Base-by-base conservation (phyloP, 2,329 filamentous ascomycete genomes). In the Lachnellula cervina region DNA sequence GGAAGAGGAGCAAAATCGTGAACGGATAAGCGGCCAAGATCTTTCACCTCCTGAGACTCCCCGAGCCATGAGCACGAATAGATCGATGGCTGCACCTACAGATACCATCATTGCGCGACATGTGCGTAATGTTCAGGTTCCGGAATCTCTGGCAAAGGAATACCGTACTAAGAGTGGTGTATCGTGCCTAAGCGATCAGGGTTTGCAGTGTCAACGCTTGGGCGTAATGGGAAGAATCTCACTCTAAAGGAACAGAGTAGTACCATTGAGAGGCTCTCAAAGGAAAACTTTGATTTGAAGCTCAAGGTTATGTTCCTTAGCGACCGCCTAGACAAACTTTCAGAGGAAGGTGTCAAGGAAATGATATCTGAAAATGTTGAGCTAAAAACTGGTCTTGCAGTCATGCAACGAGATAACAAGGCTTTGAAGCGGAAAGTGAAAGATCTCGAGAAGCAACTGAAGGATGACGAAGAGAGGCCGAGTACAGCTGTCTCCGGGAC, bases 281-380 rank as follows among this genome's bases (percentile, higher is more conserved):
- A 99, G 73, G 94, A 99, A 71, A 99, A 99, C 62, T 99, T 97
- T 69, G 93, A 97, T 70, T 76, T 97, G 54, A 97, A 97, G 73
- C 85, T 97, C 73, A 95, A 96, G 70, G 94, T 97, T 62, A 95
- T 97, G 79, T 99, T 97, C 68, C 80, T 99, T 49, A 95, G 93
- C 66, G 90, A 97, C 71, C 88, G 93, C 1, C 76, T 99, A 19
- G 91, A 96, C 72, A 94, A 93, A 69, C 82, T 95, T 43, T 97
- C 92, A 1, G 93, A 97, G 70, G 93, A 97, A 73, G 91, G 92
- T 61, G 87, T 99, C 70, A 96, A 96, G 74, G 93, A 97, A 70
- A 95, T 97, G 87, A 96, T 97, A 65, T 91, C 90, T 45, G 93
- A 97, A 72, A 99, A 97, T 66, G 93, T 97, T 4, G 91, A 97